These are phyloP conservation scores for Pulveroboletus frians DNA, from an alignment of 768 basidiomycete genomes.

Conservation along the genomic window DNA sequence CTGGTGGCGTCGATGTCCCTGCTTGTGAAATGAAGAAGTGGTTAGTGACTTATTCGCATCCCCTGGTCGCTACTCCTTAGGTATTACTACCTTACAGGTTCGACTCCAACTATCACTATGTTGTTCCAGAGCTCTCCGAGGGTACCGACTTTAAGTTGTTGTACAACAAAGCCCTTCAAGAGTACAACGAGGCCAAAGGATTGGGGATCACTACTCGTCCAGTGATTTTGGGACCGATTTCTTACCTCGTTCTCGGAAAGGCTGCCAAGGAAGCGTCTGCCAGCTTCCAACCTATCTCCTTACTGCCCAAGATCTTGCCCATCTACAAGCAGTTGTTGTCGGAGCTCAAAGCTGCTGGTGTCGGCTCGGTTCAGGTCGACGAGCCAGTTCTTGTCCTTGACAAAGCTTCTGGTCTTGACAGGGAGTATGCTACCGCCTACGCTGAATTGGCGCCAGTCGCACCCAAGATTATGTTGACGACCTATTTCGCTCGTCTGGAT, in stretches of 20 bases:
- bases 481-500: constrained; percentile 96
- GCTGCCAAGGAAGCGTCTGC: constrained; percentile 75
- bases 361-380: constrained; percentile 92
- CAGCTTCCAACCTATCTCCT: constrained; percentile 86
- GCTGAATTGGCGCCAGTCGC: constrained; percentile 73
- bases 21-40: constrained; percentile 99
- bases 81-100: constrained; percentile 52
- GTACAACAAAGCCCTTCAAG: constrained; percentile 92
- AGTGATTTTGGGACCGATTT: constrained; percentile 91
- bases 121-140: constrained; percentile 93
- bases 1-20: constrained; percentile 90
- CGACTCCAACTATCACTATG: constrained; percentile 98
- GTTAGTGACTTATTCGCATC: constrained; percentile 40
- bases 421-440: constrained; percentile 78
- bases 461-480: constrained; percentile 90
- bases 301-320: constrained; percentile 85
- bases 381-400: constrained; percentile 97
- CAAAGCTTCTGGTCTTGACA: constrained; percentile 66
- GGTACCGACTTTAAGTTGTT: constrained; percentile 89
- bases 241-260: constrained; percentile 93
- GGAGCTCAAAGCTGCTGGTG: constrained; percentile 90
- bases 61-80: background rate
- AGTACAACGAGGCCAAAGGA: constrained; percentile 92
- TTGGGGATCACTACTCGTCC: constrained; percentile 89
- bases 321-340: constrained; percentile 86